These are phyloP conservation scores for Phalaenopsis equestris DNA, from an alignment of 106 monocot genomes.

Conservation along the genomic window DNA sequence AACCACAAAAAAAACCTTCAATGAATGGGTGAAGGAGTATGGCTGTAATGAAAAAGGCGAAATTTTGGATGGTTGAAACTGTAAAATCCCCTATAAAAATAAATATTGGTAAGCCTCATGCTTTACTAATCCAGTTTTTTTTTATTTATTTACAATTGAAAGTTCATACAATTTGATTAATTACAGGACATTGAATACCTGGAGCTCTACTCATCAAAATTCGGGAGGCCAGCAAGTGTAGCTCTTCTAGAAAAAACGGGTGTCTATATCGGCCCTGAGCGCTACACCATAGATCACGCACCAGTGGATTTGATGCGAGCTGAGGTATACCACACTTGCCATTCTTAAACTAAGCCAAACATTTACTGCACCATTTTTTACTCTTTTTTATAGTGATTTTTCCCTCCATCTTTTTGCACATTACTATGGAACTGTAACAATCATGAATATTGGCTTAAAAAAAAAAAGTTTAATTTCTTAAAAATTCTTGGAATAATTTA, in stretches of 20 bases:
- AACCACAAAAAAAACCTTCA: too few relatives aligned
- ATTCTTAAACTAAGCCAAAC: slow-evolving; percentile 12
- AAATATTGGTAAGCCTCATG: neutral
- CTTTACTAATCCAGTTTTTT: neutral
- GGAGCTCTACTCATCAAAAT: slow-evolving; percentile 68
- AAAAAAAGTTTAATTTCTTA: neutral
- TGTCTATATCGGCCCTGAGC: slow-evolving; percentile 78
- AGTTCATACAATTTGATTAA: neutral
- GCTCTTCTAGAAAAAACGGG: slow-evolving; percentile 76
- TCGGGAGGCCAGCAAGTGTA: slow-evolving; percentile 66
- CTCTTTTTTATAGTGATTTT: too few relatives aligned
- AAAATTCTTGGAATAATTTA: neutral
- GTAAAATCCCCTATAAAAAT: too few relatives aligned
- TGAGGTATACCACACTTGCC: slow-evolving; percentile 73
- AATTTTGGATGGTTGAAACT: neutral
- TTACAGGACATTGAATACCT: slow-evolving; percentile 91
- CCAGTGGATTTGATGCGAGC: slow-evolving; percentile 82
- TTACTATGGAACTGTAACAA: neutral
- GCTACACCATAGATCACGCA: slow-evolving; percentile 72
- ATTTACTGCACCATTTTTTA: neutral
- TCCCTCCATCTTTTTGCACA: neutral
- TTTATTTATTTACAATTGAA: too few relatives aligned
- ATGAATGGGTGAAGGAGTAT: too few relatives aligned
- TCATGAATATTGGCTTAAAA: neutral
- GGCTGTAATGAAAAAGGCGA: too few relatives aligned